Evolutionary conservation across 163 green algal genomes (phyloP), one percentile per base, ranked within the genome.

Genomic region (Scenedesmus sp.): DNA sequence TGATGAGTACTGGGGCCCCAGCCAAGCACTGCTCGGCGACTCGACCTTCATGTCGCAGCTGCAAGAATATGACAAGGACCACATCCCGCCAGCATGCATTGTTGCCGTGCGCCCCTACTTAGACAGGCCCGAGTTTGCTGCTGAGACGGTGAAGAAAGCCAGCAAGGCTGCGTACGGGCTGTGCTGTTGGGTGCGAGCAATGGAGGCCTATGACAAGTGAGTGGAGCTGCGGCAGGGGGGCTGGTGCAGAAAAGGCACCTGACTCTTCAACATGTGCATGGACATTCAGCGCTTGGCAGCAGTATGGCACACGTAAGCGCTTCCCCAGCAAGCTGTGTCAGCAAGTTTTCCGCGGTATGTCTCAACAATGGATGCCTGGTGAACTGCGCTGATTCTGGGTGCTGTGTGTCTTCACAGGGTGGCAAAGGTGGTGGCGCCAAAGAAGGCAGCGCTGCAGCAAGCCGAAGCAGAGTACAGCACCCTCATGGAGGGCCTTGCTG

Each of bases 171-270:
- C 95, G n/a, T 94, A 95, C 87, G 96, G 96, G 0, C 92, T 98
- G 42, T 96, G 94, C 86, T 96, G 93, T 86, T 98, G 96, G 96
- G 95, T 96, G 44, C 90, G 95, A 20, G 96, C 96, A 73, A 98
- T 98, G 96, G 96, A 98, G 89, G 91, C 95, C 0, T 98, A 98
- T 90, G 95, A 98, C 94, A 94, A 84, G 91, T 92, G 84, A 68
- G 89, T 56, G 20, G 42, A 18, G 13, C 37, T 70, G 2, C 15
- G 18, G 53, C 0, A 30, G 86, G 30, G 9, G 49, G 10, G 6
- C 46, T 16, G 46, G 46, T 6, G 46, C 37, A 49, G 40, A n/a
- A 24, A 76, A 91, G 81, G 73, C 79, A 49, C 90, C 33, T 93
- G 43, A 37, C 26, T 9, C 59, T 35, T 56, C 37, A 22, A 83